These are phyloP conservation scores for Curvularia hawaiiensis DNA, from an alignment of 2,329 filamentous ascomycete species.

Conservation along the genomic window DNA sequence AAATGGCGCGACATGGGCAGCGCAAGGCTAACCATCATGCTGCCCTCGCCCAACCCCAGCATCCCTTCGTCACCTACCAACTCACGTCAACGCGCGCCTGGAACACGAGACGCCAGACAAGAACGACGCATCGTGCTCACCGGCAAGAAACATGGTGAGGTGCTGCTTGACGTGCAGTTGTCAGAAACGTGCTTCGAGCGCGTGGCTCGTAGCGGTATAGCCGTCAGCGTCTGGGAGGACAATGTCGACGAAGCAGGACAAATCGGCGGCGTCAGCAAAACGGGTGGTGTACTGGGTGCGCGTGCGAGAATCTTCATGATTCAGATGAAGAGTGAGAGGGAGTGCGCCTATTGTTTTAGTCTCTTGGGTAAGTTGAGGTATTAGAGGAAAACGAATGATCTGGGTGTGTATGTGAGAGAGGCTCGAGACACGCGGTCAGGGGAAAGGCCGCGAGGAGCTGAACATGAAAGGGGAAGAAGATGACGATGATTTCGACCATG, in stretches of 20 bases:
- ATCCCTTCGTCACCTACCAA: conserved; percentile 36
- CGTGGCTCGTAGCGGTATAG: conserved; percentile 83
- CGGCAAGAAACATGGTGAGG: conserved; percentile 69
- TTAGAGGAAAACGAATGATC: conserved; percentile 22
- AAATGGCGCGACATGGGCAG: conserved; percentile 94
- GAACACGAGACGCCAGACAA: conserved; percentile 52
- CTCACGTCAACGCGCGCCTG: conserved; percentile 42
- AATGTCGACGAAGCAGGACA: conserved; percentile 55
- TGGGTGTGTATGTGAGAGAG: not conserved
- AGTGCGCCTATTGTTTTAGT: conserved; percentile 56
- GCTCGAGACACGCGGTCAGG: no score
- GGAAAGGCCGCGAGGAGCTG: no score
- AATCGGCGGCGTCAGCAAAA: conserved; percentile 63
- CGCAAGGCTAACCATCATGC: conserved; percentile 80
- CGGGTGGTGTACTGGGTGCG: conserved; percentile 62
- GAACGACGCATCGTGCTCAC: conserved; percentile 87
- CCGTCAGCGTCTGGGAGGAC: conserved; percentile 83
- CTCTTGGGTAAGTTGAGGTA: conserved; percentile 57
- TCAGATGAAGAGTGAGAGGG: conserved; percentile 56
- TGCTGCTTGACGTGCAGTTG: conserved; percentile 81
- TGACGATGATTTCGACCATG: no score
- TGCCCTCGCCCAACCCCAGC: conserved; percentile 64
- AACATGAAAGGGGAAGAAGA: no score
- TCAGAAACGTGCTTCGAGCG: conserved; percentile 84
- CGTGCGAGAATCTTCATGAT: conserved; percentile 69